A percentile compares a stretch with the other conserved stretches of the same genome.
phyloP scores from a whole-genome alignment of 1,284 basidiomycete species.

The Cryptococcus sp. region DNA sequence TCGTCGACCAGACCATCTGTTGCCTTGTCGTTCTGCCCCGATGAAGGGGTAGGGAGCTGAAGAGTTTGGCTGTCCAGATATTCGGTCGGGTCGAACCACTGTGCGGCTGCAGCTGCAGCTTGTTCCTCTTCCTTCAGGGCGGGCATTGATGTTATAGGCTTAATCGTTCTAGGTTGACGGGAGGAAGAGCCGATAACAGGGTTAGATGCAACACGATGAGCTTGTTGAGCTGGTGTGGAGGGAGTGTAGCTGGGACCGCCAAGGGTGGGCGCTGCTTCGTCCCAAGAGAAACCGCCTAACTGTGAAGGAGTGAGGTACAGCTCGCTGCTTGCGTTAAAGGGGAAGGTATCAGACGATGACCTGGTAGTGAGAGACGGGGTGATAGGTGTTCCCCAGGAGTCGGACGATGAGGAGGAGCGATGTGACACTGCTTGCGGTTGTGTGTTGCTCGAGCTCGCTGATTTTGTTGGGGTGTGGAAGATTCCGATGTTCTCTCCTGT shows the following conservation, averaged over 20 bases:
- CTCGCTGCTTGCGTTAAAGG: slow-evolving; percentile 15
- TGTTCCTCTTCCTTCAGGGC: slow-evolving; percentile 39
- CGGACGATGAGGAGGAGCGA: slow-evolving; percentile 17
- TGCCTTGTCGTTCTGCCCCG: slow-evolving; percentile 5
- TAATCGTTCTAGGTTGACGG: slow-evolving; percentile 22
- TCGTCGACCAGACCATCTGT: slow-evolving; percentile 26
- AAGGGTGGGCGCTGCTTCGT: slow-evolving; percentile 31
- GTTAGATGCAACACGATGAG: slow-evolving; percentile 37
- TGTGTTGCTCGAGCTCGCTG: slow-evolving; percentile 7
- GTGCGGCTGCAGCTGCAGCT: background rate
- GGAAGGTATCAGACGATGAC: slow-evolving; percentile 24
- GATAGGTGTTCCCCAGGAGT: slow-evolving; percentile 28
- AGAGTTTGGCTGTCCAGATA: slow-evolving; percentile 6
- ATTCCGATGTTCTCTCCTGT: slow-evolving; percentile 28
- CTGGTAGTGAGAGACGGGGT: slow-evolving; percentile 27
- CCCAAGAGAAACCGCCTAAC: slow-evolving; percentile 33
- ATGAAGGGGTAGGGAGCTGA: background rate
- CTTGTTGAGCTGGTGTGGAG: slow-evolving; percentile 14
- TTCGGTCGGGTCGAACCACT: slow-evolving; percentile 29
- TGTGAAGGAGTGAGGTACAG: slow-evolving; percentile 14
- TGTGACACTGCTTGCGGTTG: slow-evolving; percentile 6
- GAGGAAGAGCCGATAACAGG: slow-evolving; percentile 27
- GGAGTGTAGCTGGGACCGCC: slow-evolving; percentile 25
- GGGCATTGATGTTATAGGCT: slow-evolving; percentile 39
- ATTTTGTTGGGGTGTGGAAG: slow-evolving; percentile 32